A percentile compares a stretch with the other conserved stretches of the same genome.
These are phyloP conservation scores for Selenicereus undatus DNA, from an alignment of 148 eudicot species.

Conservation along the genomic window DNA sequence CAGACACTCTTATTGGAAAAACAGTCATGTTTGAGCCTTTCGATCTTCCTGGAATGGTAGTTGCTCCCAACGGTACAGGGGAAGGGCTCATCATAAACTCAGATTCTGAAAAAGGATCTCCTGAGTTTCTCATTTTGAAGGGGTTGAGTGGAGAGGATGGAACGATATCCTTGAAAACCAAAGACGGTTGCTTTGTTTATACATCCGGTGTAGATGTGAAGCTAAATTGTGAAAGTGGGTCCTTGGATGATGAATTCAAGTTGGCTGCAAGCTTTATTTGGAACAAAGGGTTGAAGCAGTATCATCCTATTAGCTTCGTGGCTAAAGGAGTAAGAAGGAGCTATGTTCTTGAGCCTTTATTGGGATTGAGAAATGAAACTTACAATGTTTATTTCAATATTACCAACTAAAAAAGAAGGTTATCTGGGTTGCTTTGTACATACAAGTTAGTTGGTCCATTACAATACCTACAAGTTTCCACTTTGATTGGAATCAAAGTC, in stretches of 20 bases:
- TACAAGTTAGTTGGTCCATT: background rate
- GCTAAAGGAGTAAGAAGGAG: constrained; percentile 61
- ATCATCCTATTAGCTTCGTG: constrained; percentile 69
- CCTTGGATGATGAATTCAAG: constrained; percentile 24
- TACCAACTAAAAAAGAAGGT: constrained; percentile 1
- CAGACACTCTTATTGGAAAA: constrained; percentile 32
- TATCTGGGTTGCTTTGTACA: background rate
- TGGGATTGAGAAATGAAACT: constrained; percentile 62
- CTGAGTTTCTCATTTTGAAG: constrained; percentile 35
- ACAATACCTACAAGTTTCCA: background rate
- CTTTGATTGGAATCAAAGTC: background rate
- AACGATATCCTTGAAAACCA: constrained; percentile 48
- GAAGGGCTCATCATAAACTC: constrained; percentile 28
- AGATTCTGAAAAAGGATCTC: background rate
- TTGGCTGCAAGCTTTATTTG: constrained; percentile 46
- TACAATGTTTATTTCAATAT: constrained; percentile 71
- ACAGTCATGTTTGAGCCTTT: constrained; percentile 60
- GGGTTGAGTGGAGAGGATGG: constrained; percentile 52
- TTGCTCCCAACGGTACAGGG: constrained; percentile 37
- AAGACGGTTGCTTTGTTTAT: constrained; percentile 53
- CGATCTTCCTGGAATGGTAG: constrained; percentile 59
- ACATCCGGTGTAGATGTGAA: constrained; percentile 28
- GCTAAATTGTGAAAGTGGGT: constrained; percentile 42
- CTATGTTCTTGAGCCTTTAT: constrained; percentile 61
- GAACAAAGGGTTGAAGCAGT: constrained; percentile 44